Base-by-base conservation (phyloP, 352 stramenopile species). In the Thalassiosira mediterranea region DNA sequence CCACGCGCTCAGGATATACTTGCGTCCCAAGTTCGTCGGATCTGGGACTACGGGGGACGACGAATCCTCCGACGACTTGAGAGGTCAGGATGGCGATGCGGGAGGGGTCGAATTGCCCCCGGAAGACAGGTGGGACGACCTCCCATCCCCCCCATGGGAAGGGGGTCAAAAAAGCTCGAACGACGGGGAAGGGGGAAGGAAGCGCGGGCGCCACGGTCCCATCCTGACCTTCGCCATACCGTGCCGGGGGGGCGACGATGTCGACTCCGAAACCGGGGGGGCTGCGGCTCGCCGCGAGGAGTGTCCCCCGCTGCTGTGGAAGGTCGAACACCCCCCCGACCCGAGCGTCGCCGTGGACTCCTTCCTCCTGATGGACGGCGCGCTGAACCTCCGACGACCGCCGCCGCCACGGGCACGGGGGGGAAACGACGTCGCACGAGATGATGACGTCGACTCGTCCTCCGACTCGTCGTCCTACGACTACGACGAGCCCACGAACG, bases 221-320 rank as follows among this genome's bases (percentile, higher is more conserved):
- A 64, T 86, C 49, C 34, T 86, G 7, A 81, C 68, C 26, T 86
- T 86, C 71, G 78, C 78, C 13, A 86, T 86, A 63, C 78, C 78
- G 56, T 62, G 57, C 19, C 72, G 75, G 66, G 38, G 29, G 8
- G 26, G 37, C n/a, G 26, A 58, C 21, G 48, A 70, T 57, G 13
- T n/a, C 26, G 38, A 23, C 7, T 26, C 19, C 23, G 17, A 54
- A 49, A 65, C 53, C 23, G 28, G 26, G 17, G 57, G 28, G 23
- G 56, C 31, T 38, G 37, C 74, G 25, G n/a, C n/a, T n/a, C n/a
- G n/a, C n/a, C 31, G 21, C 23, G 26, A 83, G 37, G 70, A 83
- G 60, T 83, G 73, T 23, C 83, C 83, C 32, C 87, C 87, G 17
- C 65, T 93, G 15, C 60, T 93, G 23, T 93, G 84, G 87, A 90